Evolutionary conservation across 176 grass and related monocot genomes (phyloP), one percentile per base, ranked within the genome.

Genomic region (Elymus sibiricus): DNA sequence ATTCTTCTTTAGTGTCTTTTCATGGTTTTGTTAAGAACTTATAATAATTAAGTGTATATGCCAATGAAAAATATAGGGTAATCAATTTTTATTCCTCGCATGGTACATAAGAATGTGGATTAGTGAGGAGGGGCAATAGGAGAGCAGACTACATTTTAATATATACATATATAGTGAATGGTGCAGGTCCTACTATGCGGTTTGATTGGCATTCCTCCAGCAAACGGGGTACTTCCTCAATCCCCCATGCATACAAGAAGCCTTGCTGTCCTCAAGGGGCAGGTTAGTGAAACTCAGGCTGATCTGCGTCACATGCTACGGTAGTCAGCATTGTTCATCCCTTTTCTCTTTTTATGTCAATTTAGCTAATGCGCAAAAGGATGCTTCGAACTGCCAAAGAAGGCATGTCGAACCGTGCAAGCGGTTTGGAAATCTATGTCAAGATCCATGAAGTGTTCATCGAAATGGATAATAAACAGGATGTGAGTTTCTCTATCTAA

Each of bases 241-340:
- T 98, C 96, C 25, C 96, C 96, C 19, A 98, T 98, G 96, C 96
- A 98, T 82, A 98, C 93, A 22, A 98, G 78, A 75, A 95, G 96
- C 53, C 93, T 98, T 65, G 90, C 93, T 64, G 86, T 92, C 82
- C 96, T 95, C 10, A 98, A 86, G 83, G 91, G 86, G 29, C 96
- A 94, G 96, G 96, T 98, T 63, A 27, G 93, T 83, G 69, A 79
- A 55, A 38, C 61, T 83, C 39, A 59, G 70, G 84, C 11, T 49
- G 64, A 84, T 76, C 24, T 65, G 43, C 32, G 19, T 65, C 24
- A 55, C 70, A 16, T 79, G 37, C 58, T 79, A 60, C 3, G 11
- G n/a, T 40, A 51, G 28, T 22, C n/a, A 14, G 11, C 1, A 39
- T 47, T 72, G n/a, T 70, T 91, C 17, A 86, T 31, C 11, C 15